Evolutionary conservation across 2,329 filamentous ascomycete species (phyloP), one percentile per base, ranked within the genome.

Genomic region (Xylariaceae sp.): DNA sequence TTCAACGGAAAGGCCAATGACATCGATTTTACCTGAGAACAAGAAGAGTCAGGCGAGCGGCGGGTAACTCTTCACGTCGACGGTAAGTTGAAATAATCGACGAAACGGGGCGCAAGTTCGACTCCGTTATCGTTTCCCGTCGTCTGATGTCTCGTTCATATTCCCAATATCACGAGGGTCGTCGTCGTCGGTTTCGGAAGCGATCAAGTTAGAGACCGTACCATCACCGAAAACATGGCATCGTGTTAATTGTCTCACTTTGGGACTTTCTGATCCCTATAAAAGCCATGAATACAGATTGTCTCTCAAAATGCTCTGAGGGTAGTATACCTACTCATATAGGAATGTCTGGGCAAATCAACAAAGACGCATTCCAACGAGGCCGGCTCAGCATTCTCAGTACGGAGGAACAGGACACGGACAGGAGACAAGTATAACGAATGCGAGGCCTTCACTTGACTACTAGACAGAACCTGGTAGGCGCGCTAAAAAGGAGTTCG

Each of bases 21-120:
- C 32, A 41, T 29, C 42, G 60, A 19, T 19, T 59, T 29, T 53
- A 65, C 65, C 65, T 58, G 31, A 65, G 30, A 39, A 57, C 48
- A 4, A 67, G 58, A 48, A 64, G 45, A 29, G 53, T 57, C 30
- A 64, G 55, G n/a, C 61, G 62, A 9, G 43, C 39, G 26, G 50
- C 37, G 19, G 64, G 58, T n/a, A 65, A 26, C 32, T 64, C 64
- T 34, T 56, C 37, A 19, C 35, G 53, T n/a, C 41, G 46, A 44
- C 56, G 46, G 31, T 42, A 42, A 35, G 52, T 29, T 26, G 50
- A 47, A 11, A 39, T 19, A 32, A 48, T 52, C 35, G 54, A 47
- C 12, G 53, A 47, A 41, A 46, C 55, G 40, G 55, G 50, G 8
- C 27, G 49, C 30, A 31, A 42, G 31, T 26, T 12, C 6, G 51